Evolutionary conservation across 129 eudicot genomes (phyloP), one percentile per base, ranked within the genome.

Genomic region (Lactuca sativa): DNA sequence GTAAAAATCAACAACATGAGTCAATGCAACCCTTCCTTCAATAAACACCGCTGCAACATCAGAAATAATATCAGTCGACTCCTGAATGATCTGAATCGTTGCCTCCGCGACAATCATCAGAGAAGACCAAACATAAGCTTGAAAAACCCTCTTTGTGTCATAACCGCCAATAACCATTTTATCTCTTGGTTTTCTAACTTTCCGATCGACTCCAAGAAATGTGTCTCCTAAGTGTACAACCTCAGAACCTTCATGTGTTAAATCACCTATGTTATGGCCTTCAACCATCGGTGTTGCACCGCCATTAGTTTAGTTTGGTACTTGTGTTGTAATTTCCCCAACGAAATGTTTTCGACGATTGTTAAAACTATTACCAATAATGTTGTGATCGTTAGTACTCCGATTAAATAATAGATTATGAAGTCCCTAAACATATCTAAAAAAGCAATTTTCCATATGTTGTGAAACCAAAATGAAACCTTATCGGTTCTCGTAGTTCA

Each of bases 171-270:
- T 51, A 86, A 5, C 81, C 83, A 81, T 37, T 2, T 69, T 2
- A 54, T 21, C 65, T 86, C 93, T 64, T 81, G 83, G 21, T 56
- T 53, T 54, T 85, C 30, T 15, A 83, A 31, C 66, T 33, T 44
- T 31, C 75, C 81, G 0, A 71, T 58, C 6, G 56, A 84, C 44
- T 76, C 76, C 44, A 58, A 75, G 76, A 86, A 81, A 81, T 86
- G 79, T 0, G 56, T 78, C 59, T 86, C 93, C 93, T 86, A 83
- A 21, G 89, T 85, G 53, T 86, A 86, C 74, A 83, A 64, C 74
- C 84, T 86, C 74, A 83, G 56, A 18, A 86, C 83, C 67, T 84
- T 86, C 86, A 86, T 86, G 57, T 75, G 78, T 37, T 77, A 13
- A n/a, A 86, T 59, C 9, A 86, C 81, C 59, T 83, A 86, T 1